Base-by-base conservation (phyloP, 495 filamentous ascomycete genomes). In the Penicillium fimorum region DNA sequence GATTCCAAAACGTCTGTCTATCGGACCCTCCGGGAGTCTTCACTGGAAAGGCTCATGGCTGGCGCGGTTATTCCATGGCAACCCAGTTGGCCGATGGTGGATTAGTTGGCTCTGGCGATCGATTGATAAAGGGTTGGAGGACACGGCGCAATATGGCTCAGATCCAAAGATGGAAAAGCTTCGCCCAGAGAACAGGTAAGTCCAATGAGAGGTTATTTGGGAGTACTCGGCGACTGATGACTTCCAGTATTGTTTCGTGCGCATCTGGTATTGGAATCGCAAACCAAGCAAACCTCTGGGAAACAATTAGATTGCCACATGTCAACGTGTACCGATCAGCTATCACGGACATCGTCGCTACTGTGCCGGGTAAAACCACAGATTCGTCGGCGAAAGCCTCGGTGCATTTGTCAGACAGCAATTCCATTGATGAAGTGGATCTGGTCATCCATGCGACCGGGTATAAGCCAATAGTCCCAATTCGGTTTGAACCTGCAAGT, bases 401-500 rank as follows among this genome's bases (percentile, higher is more conserved):
- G 3, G 44, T 70, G 4, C 38, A 45, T 0, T 55, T 72, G 11
- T 24, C 37, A 0, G 53, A 68, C 25, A 54, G 60, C 17, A 54
- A 22, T 5, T 41, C 40, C 47, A 64, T 42, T 84, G 86, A 68
- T 81, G 77, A 46, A 2, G 42, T 70, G 5, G 68, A 70, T 27
- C 54, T 72, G 2, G 59, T 68, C 13, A 47, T 70, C 3, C 62
- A 72, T 45, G 68, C 70, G 45, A 60, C 87, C 77, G 25, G 89
- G 84, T 70, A 64, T 63, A 30, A 82, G 83, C 59, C 87, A 84
- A 58, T 70, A 82, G 24, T 86, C 54, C 88, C 89, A 0, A 75
- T 82, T 11, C 71, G 86, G 4, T 76, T 75, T 30, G 47, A 67
- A 25, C 78, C 72, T 17, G 68, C 68, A 0, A 58, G 22, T 33